Base-by-base conservation (phyloP, 495 filamentous ascomycete species). In the Xylaria flabelliformis region DNA sequence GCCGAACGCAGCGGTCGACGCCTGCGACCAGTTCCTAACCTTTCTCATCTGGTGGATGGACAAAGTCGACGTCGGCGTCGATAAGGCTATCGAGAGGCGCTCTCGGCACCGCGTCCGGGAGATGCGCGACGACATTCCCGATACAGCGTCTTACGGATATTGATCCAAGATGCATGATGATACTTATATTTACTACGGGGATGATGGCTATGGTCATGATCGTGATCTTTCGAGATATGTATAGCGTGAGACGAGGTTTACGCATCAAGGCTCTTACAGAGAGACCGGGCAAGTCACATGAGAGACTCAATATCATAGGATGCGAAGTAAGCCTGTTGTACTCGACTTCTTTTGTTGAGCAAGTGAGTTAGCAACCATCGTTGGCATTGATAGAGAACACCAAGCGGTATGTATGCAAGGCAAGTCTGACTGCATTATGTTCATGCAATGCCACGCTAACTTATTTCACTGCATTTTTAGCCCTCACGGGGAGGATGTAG, bases 11-110 rank as follows among this genome's bases (percentile, higher is more conserved):
- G 56, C 58, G 9, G 58, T 36, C n/a, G 32, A 55, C 12, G 58
- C 68, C 29, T 70, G 68, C 68, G 44, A 64, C 1, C 13, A 50
- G 15, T 70, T 70, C 58, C 56, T 1, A 19, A 26, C 58, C 42
- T 53, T 39, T 1, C 42, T 70, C 36, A 3, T 24, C 44, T 70
- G 46, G 56, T 70, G 68, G 56, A 50, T 70, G n/a, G 56, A 51
- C 32, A 70, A 70, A 32, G 24, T 64, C 4, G 56, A 50, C 10
- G 8, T 0, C 19, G 59, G 56, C n/a, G 68, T 21, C 8, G 46
- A 50, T 29, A 13, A 24, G 58, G 17, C 42, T 7, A 55, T 70
- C 34, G 58, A 41, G 58, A 48, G 17, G 1, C 56, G 34, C 1
- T 32, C 44, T 12, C 39, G 44, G 36, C 15, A 21, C 32, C 68